Conservation (phyloP, 257 asterid species). For the Rhazya stricta region DNA sequence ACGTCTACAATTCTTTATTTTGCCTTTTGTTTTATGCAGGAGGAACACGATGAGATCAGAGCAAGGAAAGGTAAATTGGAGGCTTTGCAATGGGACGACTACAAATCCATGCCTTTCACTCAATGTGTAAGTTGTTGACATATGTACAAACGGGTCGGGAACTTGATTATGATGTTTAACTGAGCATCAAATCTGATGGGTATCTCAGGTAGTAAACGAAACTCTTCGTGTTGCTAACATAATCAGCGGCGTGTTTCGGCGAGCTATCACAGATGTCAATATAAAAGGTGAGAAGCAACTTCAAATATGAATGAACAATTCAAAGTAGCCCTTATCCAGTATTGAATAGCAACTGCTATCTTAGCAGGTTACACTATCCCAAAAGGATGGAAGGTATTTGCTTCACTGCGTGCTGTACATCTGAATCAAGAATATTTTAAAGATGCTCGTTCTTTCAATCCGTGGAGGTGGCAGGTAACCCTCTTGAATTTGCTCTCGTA, state of each 20-base stretch:
- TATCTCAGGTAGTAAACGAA: conserved; percentile 75
- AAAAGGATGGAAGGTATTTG: conserved; percentile 83
- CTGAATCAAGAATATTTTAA: conserved; percentile 64
- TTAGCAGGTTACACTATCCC: conserved; percentile 73
- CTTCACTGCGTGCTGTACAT: conserved; percentile 88
- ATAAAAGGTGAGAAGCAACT: conserved; percentile 53
- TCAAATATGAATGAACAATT: too few species aligned
- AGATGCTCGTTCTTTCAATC: conserved; percentile 88
- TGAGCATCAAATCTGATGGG: neutral
- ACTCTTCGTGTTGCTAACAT: conserved; percentile 87
- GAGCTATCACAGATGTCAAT: conserved; percentile 71
- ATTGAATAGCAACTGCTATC: too few species aligned
- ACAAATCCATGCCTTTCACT: conserved; percentile 91
- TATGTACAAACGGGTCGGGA: too few species aligned
- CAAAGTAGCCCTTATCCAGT: neutral
- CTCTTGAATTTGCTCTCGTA: neutral
- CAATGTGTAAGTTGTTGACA: conserved; percentile 65
- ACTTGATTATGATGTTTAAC: neutral
- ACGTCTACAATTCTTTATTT: neutral
- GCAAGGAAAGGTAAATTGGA: conserved; percentile 44
- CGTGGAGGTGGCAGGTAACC: conserved; percentile 96
- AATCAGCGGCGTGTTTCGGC: conserved; percentile 85
- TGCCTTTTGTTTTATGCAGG: conserved; percentile 31
- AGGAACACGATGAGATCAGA: conserved; percentile 81
- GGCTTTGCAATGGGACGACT: conserved; percentile 82